Evolutionary conservation across 2,329 filamentous ascomycete species (phyloP), one percentile per base, ranked within the genome.

Genomic region (Trichoderma brevicompactum): DNA sequence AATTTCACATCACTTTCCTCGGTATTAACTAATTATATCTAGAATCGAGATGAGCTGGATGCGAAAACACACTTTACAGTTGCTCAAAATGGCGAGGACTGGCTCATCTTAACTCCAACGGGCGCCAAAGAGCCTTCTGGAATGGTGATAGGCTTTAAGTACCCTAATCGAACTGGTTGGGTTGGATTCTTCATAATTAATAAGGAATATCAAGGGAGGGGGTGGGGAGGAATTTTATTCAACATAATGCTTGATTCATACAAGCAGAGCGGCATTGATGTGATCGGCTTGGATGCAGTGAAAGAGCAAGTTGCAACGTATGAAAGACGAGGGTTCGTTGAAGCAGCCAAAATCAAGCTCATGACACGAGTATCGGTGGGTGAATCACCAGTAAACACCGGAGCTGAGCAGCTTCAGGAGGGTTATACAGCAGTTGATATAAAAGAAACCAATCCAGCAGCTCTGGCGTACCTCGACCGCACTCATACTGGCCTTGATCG

Each of bases 11-110:
- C 28, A 6, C 6, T 15, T 17, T 32, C 2, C 9, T 7, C 9
- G 2, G 38, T 10, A n/a, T 8, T n/a, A 28, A 4, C 56, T 60
- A 13, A 60, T 41, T 5, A 9, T 7, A 5, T 6, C 10, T 13
- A 60, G 56, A 60, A 60, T 41, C 44, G 56, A n/a, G 19, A 60
- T 32, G 56, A 60, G 41, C 13, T 60, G 36, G 56, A 60, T 50
- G 44, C 56, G 6, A n/a, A 60, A 40, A 60, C 44, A 7, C 56
- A 60, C 19, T 60, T 60, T n/a, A 50, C 36, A 19, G 56, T 50
- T 6, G 56, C 56, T 8, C 36, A 40, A 12, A 41, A 41, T 17
- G 44, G 56, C 36, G 34, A 50, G n/a, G 56, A 60, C 5, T 60
- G 56, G 56, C 46, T 60, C 7, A 6, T 60, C 0, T 23, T 60